These are phyloP conservation scores for Neurospora tetraspora DNA, from an alignment of 495 filamentous ascomycete species.

Conservation along the genomic window DNA sequence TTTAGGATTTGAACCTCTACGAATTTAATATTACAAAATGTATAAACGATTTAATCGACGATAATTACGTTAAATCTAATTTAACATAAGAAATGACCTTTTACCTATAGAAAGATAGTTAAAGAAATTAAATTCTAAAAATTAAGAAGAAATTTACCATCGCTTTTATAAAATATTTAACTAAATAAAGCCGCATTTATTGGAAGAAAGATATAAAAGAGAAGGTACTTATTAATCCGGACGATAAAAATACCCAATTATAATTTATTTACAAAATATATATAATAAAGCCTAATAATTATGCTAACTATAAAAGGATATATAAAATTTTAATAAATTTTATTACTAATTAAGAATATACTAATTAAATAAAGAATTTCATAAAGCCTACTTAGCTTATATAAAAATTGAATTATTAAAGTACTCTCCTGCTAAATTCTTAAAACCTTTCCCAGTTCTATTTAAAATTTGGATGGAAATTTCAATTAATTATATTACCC, in stretches of 20 bases:
- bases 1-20: too few relatives aligned
- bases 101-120: neutral
- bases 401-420: neutral
- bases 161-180: neutral
- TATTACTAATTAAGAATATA: neutral
- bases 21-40: too few relatives aligned
- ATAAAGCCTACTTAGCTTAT: neutral
- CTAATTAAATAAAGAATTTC: neutral
- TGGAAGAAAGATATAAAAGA: neutral
- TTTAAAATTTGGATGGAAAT: too few relatives aligned
- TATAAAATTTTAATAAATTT: neutral
- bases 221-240: neutral
- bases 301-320: neutral
- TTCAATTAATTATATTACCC: too few relatives aligned
- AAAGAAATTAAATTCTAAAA: rapidly evolving
- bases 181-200: neutral
- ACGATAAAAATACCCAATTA: neutral
- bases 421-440: rapidly evolving
- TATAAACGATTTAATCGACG: too few relatives aligned
- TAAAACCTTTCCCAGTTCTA: neutral
- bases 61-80: too few relatives aligned
- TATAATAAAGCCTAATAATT: too few relatives aligned
- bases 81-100: too few relatives aligned
- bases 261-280: neutral
- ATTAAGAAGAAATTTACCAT: neutral